Evolutionary conservation across 2,329 filamentous ascomycete genomes (phyloP).

Genomic region (Cercospora sojina): DNA sequence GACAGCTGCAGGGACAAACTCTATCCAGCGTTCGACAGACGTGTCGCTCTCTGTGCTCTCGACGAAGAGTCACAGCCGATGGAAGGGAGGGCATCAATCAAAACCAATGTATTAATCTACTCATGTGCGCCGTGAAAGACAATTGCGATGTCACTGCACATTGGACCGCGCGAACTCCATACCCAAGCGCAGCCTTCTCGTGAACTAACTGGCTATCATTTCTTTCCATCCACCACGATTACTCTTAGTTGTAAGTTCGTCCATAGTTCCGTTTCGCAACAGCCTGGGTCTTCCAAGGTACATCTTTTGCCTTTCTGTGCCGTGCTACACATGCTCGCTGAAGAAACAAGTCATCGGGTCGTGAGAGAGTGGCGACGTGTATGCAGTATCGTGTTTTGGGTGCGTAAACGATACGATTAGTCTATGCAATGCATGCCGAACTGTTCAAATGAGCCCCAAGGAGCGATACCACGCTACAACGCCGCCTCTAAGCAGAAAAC

Average conservation of each 20-base stretch:
- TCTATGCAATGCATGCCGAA: slow-evolving; percentile 35
- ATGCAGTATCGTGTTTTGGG: slow-evolving; percentile 22
- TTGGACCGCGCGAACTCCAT: slow-evolving; percentile 9
- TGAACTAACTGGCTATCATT: slow-evolving; percentile 2
- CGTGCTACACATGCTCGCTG: slow-evolving; percentile 22
- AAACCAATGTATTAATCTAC: slow-evolving; percentile 16
- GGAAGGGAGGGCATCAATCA: background rate
- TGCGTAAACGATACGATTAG: slow-evolving; percentile 36
- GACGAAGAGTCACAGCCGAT: background rate
- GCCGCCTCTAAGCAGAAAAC: slow-evolving; percentile 26
- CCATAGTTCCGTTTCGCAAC: background rate
- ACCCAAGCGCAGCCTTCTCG: slow-evolving; percentile 18
- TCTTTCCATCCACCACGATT: slow-evolving; percentile 13
- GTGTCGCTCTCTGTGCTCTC: background rate
- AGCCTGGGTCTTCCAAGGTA: background rate
- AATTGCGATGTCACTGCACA: background rate
- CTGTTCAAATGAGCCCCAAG: slow-evolving; percentile 27
- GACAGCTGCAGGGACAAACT: slow-evolving; percentile 1
- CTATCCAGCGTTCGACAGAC: background rate
- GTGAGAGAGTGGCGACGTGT: slow-evolving; percentile 23
- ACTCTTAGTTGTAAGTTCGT: slow-evolving; percentile 3
- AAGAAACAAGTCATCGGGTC: slow-evolving; percentile 23
- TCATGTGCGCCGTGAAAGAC: slow-evolving; percentile 1
- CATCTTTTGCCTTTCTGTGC: slow-evolving; percentile 16
- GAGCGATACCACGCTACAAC: slow-evolving; percentile 24